These are phyloP conservation scores for Albugo candida DNA, from an alignment of 352 stramenopile species.

Conservation along the genomic window DNA sequence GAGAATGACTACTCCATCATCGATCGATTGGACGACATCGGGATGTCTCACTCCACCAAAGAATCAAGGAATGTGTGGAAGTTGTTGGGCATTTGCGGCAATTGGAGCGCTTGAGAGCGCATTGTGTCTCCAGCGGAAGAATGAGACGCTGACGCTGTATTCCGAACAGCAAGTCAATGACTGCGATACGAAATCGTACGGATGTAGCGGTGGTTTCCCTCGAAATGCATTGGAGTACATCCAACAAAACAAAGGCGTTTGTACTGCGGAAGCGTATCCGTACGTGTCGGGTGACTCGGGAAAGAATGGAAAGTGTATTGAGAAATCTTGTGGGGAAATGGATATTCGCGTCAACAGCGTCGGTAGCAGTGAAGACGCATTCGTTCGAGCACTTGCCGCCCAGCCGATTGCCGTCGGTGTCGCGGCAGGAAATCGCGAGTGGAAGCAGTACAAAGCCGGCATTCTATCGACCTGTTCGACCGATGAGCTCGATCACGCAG, in stretches of 20 bases:
- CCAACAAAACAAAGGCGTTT: neutral
- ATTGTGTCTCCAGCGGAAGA: conserved; percentile 7
- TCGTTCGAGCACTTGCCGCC: neutral
- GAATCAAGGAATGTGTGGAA: conserved; percentile 10
- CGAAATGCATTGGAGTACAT: neutral
- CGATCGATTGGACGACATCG: conserved; percentile 4
- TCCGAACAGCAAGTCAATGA: conserved; percentile 3
- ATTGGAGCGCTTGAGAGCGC: conserved; percentile 7
- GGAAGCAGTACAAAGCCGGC: conserved; percentile 6
- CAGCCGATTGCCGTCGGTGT: conserved; percentile 3
- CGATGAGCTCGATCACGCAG: conserved; percentile 10
- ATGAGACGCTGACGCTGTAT: conserved; percentile 1
- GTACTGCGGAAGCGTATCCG: neutral
- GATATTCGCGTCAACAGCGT: neutral
- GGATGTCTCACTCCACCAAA: conserved; percentile 12
- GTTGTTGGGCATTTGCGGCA: conserved; percentile 8
- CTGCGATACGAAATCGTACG: neutral
- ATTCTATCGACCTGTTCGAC: conserved; percentile 4
- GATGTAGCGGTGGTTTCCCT: conserved; percentile 1
- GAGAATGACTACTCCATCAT: conserved; percentile 1
- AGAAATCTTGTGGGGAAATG: neutral
- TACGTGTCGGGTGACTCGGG: neutral
- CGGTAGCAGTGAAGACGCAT: neutral
- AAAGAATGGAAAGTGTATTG: neutral
- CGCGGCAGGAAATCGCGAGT: conserved; percentile 7